Conservation (phyloP, 805 yeast genomes). For the Candida broadrunensis region DNA sequence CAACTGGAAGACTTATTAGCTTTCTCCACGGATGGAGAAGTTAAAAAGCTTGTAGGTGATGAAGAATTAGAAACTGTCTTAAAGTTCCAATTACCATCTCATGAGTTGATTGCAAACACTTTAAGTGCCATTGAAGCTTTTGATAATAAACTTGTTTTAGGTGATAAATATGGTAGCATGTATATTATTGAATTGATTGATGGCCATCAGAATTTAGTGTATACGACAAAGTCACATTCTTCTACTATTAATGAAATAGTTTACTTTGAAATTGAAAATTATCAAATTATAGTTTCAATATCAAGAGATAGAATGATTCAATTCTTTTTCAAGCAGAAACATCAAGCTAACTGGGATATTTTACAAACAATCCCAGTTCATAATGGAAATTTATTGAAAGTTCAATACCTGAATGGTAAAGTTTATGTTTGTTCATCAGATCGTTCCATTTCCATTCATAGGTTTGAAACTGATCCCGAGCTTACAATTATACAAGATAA, state of each 20-base stretch:
- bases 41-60: constrained; percentile 22
- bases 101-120: constrained; percentile 36
- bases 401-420: constrained; percentile 25
- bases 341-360: constrained; percentile 42
- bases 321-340: constrained; percentile 30
- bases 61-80: constrained; percentile 7
- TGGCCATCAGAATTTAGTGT: constrained; percentile 11
- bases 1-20: constrained; percentile 26
- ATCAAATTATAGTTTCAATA: constrained; percentile 41
- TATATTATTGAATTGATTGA: constrained; percentile 21
- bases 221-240: constrained; percentile 46
- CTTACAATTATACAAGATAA: constrained; percentile 35
- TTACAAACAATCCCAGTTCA: constrained; percentile 60
- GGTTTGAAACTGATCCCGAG: constrained; percentile 19
- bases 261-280: constrained; percentile 24
- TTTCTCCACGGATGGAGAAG: constrained; percentile 43
- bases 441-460: constrained; percentile 56
- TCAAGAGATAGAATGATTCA: constrained; percentile 67
- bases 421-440: constrained; percentile 60
- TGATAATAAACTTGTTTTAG: constrained; percentile 30
- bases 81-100: constrained; percentile 17
- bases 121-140: constrained; percentile 40
- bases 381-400: constrained; percentile 48
- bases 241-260: constrained; percentile 47
- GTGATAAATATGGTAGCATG: constrained; percentile 50